Base-by-base conservation (phyloP, 2,329 filamentous ascomycete genomes). In the Fusarium aywerte region DNA sequence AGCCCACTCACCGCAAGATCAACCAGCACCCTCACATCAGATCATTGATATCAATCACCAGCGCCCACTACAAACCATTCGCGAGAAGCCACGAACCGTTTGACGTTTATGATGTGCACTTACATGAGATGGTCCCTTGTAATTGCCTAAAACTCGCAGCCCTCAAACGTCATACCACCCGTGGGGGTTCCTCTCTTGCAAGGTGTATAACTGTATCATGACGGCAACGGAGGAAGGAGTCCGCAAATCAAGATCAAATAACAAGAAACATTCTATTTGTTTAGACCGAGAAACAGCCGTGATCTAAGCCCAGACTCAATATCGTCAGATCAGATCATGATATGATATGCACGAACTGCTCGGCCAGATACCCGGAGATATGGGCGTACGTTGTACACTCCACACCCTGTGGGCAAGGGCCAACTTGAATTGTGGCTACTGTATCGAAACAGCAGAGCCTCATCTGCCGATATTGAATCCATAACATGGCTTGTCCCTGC, bases 241-340 rank as follows among this genome's bases (percentile, higher is more conserved):
- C 57, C 48, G 58, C n/a, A 43, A 49, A 62, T 56, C 49, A 21
- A 62, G 56, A 62, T 49, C 39, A 25, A 40, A n/a, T 10, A 21
- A 21, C 40, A 13, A 44, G n/a, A 29, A 33, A 44, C 45, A 53
- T 39, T 11, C n/a, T 45, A 25, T 32, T 7, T 16, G 21, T 36
- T 58, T 54, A 33, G 48, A 33, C 65, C 65, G 65, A 67, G 33
- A 68, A 68, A 65, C 44, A 47, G 43, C 62, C 62, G 60, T 27
- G 29, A 65, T 65, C 35, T 33, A 51, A 16, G 18, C 16, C 40
- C 32, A 39, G n/a, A 38, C 38, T 15, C 25, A 42, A 48, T 38
- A 48, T 58, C 35, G 44, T 67, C 58, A 59, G 59, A 67, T 51
- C 65, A 67, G 65, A 67, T 65, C 65, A 67, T 52, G 53, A 21